Base-by-base conservation (phyloP, 257 asterid genomes). In the Nyctanthes arbortristis region DNA sequence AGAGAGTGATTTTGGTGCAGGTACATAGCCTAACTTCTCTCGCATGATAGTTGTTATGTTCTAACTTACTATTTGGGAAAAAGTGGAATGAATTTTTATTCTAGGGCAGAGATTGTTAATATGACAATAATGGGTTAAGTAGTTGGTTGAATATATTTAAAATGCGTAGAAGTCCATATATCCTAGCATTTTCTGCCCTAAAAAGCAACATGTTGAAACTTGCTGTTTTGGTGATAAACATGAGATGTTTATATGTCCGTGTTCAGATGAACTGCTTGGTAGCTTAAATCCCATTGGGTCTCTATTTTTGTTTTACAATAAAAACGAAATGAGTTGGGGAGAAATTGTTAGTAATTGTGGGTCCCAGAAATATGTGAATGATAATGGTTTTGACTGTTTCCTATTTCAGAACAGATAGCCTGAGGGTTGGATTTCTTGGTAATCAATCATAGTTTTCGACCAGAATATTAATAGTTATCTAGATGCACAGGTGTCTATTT, bases 1-100 rank as follows among this genome's bases (percentile, higher is more conserved):
- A 57, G 92, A 87, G 75, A 71, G 86, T 78, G 82, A 81, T 80
- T 59, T 81, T 70, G 84, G 87, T 34, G 59, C 96, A 89, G 99
- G 99, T 93, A 84, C n/a, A n/a, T n/a, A n/a, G n/a, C n/a, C n/a
- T 73, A 40, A 55, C 27, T 12, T 68, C 37, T 67, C 59, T 59
- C 68, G 33, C 43, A 63, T 69, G 75, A 68, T 32, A 67, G 58
- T 40, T 61, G 71, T 5, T 12, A 63, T 76, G 64, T 52, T 60
- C 18, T 49, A 40, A 59, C 65, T 57, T 20, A 43, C 52, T 60
- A 18, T 34, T 5, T 1, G 40, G 62, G 24, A 56, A 28, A 57
- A 45, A 61, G n/a, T 64, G 32, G 47, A 64, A 52, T 63, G 20
- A 35, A 12, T 28, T 16, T 66, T 63, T 73, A 27, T 65, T 68